Evolutionary conservation across 192 early-diverging fungal genomes (phyloP).

Genomic region (Paraglomus brasilianum): DNA sequence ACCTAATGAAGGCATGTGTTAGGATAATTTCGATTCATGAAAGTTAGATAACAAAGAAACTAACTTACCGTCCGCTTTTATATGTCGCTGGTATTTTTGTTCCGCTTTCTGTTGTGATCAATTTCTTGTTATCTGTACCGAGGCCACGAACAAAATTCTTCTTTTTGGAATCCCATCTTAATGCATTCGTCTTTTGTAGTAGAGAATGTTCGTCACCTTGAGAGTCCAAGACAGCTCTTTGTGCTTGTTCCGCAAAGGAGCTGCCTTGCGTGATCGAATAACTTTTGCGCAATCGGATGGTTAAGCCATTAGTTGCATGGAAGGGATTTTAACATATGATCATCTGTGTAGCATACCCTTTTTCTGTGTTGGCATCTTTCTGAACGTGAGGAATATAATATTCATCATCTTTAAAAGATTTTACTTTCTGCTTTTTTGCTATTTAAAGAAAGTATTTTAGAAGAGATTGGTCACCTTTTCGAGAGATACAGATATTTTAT

Average conservation of each 20-base stretch:
- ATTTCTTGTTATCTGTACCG: slow-evolving; percentile 94
- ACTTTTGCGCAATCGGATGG: background rate
- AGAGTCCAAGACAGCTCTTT: slow-evolving; percentile 71
- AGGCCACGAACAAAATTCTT: slow-evolving; percentile 82
- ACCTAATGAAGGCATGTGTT: slow-evolving; percentile 45
- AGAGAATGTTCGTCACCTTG: slow-evolving; percentile 79
- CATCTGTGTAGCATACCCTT: slow-evolving; percentile 58
- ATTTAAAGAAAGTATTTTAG: slow-evolving; percentile 22
- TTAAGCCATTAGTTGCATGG: background rate
- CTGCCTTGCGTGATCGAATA: slow-evolving; percentile 66
- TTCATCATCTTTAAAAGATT: slow-evolving; percentile 71
- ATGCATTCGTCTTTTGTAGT: slow-evolving; percentile 55
- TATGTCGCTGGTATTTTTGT: slow-evolving; percentile 85
- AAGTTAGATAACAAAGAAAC: background rate
- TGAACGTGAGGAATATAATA: slow-evolving; percentile 88
- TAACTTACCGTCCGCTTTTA: slow-evolving; percentile 69
- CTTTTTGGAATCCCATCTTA: slow-evolving; percentile 93
- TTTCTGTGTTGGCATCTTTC: slow-evolving; percentile 84
- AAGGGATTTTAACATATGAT: background rate
- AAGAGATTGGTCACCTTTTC: slow-evolving; percentile 27
- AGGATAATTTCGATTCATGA: slow-evolving; percentile 1
- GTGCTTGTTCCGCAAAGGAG: slow-evolving; percentile 81
- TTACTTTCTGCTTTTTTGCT: slow-evolving; percentile 39
- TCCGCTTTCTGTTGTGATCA: slow-evolving; percentile 89
- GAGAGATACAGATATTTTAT: slow-evolving; percentile 34